phyloP scores from a whole-genome alignment of 129 eudicot genomes.

The Ambrosia trifida region DNA sequence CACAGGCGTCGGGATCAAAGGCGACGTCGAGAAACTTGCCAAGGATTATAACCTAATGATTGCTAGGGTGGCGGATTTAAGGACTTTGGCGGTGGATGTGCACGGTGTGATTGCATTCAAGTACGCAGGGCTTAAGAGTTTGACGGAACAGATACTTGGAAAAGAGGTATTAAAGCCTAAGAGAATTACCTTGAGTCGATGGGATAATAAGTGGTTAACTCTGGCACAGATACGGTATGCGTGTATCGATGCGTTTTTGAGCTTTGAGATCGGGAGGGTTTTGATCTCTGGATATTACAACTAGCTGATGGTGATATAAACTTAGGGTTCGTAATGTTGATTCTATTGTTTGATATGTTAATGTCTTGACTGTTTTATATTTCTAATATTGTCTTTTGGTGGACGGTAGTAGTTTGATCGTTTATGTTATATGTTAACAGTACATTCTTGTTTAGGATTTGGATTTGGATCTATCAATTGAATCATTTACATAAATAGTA shows the following conservation, averaged over 20 bases:
- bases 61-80: slow-evolving; percentile 32
- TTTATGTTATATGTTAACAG: too few relatives aligned
- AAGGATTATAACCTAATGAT: slow-evolving; percentile 29
- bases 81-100: slow-evolving; percentile 39
- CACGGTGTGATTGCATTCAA: slow-evolving; percentile 21
- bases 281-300: slow-evolving; percentile 33
- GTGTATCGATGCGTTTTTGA: slow-evolving; percentile 63
- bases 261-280: slow-evolving; percentile 59
- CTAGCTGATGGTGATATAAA: background rate
- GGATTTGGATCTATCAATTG: too few relatives aligned
- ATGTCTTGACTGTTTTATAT: too few relatives aligned
- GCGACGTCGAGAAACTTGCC: slow-evolving; percentile 36
- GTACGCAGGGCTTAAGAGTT: slow-evolving; percentile 42
- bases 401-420: too few relatives aligned
- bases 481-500: too few relatives aligned
- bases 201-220: slow-evolving; percentile 51
- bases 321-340: background rate
- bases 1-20: slow-evolving; percentile 38
- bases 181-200: slow-evolving; percentile 47
- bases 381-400: too few relatives aligned
- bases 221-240: slow-evolving; percentile 57
- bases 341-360: background rate
- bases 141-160: slow-evolving; percentile 41
- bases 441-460: too few relatives aligned
- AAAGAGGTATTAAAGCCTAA: slow-evolving; percentile 52